These are phyloP conservation scores for Scheffersomyces titani DNA, from an alignment of 1,139 yeast species.

Conservation along the genomic window DNA sequence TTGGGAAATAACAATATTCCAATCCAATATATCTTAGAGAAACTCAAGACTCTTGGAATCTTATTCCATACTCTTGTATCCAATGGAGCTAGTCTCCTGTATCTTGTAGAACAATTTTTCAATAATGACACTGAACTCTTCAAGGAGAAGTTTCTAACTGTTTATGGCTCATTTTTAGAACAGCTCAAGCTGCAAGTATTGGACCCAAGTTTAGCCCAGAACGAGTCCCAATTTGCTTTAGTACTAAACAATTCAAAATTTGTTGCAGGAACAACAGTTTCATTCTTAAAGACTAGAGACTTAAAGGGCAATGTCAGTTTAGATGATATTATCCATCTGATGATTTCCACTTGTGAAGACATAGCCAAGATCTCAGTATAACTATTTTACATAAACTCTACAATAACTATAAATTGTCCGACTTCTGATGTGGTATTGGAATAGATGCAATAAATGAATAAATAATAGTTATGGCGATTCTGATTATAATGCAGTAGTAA, in stretches of 20 bases:
- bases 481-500: conserved; percentile 75
- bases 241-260: conserved; percentile 36
- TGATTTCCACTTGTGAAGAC: not conserved
- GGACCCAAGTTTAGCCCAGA: conserved; percentile 5
- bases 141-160: conserved; percentile 14
- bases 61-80: conserved; percentile 12
- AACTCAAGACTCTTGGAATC: conserved; percentile 34
- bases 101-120: conserved; percentile 5
- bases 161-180: conserved; percentile 15
- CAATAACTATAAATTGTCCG: not conserved
- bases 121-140: conserved; percentile 12
- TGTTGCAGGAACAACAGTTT: conserved; percentile 30
- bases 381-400: not conserved
- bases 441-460: not conserved
- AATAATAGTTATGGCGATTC: not conserved
- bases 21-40: conserved; percentile 19
- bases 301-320: not conserved
- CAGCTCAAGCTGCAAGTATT: conserved; percentile 9
- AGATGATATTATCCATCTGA: not conserved
- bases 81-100: not conserved
- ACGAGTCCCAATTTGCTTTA: conserved; percentile 15
- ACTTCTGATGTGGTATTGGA: not conserved
- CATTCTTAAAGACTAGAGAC: conserved; percentile 4
- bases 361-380: not conserved
- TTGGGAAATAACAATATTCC: conserved; percentile 1